Evolutionary conservation across 306 rosid species (phyloP).

Genomic region (Cicer chorassanicum): DNA sequence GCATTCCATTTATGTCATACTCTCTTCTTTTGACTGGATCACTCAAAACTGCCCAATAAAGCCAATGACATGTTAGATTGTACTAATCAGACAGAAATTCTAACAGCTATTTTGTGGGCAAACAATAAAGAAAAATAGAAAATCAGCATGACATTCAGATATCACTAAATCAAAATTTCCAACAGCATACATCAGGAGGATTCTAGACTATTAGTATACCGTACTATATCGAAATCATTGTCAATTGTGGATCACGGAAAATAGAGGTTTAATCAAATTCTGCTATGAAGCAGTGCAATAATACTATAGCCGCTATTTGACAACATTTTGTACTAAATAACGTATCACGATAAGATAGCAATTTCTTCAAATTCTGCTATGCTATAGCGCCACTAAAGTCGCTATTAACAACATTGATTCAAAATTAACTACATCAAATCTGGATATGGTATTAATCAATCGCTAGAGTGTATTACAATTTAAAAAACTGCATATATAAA

Average conservation of each 20-base stretch:
- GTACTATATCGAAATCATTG: no score
- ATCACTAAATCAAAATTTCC: constrained; percentile 22
- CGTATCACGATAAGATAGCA: no score
- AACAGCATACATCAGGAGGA: neutral
- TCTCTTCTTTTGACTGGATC: constrained; percentile 88
- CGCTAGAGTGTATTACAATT: neutral
- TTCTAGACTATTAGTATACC: neutral
- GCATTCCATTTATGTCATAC: constrained; percentile 88
- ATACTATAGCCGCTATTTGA: no score
- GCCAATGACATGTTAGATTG: constrained; percentile 47
- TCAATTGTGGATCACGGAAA: no score
- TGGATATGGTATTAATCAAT: constrained; percentile 4
- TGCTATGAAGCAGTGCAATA: no score
- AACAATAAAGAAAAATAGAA: constrained; percentile 1
- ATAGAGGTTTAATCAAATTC: no score
- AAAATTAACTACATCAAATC: constrained; percentile 22
- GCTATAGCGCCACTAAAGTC: no score
- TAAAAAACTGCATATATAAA: constrained; percentile 1
- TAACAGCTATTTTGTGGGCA: neutral
- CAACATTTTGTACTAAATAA: no score
- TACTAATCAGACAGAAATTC: constrained; percentile 34
- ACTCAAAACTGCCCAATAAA: constrained; percentile 75
- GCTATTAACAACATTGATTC: no score
- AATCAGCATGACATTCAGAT: constrained; percentile 18
- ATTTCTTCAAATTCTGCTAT: no score